These are phyloP conservation scores for Aureobasidium sp. DNA, from an alignment of 2,329 filamentous ascomycete species.

Conservation along the genomic window DNA sequence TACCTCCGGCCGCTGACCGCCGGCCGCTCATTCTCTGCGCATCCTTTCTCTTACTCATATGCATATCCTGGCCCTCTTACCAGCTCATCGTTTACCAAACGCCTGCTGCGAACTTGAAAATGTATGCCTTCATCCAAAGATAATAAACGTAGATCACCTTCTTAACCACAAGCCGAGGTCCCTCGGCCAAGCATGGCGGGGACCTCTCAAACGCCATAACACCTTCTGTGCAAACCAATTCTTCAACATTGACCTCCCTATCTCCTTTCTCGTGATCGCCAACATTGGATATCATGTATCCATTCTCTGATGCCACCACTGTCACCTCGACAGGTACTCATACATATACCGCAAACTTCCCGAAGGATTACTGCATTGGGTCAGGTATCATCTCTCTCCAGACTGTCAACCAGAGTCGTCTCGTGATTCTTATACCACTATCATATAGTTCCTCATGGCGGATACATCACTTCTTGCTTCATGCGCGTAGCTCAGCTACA, in stretches of 20 bases:
- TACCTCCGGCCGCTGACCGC: not conserved
- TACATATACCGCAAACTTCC: slow-evolving; percentile 49
- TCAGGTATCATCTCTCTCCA: slow-evolving; percentile 37
- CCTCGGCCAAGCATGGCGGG: not conserved
- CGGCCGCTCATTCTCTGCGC: not conserved
- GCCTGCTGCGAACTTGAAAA: no score
- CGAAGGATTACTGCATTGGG: slow-evolving; percentile 57
- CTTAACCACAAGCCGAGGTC: not conserved
- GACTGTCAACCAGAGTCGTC: not conserved
- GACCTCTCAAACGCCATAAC: not conserved
- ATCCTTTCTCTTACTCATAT: not conserved
- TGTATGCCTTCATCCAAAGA: not conserved
- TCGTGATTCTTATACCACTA: not conserved
- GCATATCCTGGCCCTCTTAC: not conserved
- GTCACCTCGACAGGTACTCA: slow-evolving; percentile 44
- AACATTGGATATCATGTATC: slow-evolving; percentile 20
- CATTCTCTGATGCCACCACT: slow-evolving; percentile 41
- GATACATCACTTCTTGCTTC: slow-evolving; percentile 57
- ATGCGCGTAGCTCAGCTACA: slow-evolving; percentile 51
- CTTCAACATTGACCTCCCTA: not conserved
- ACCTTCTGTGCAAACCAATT: not conserved
- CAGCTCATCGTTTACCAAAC: not conserved
- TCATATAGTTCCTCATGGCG: slow-evolving; percentile 57
- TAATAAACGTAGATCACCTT: not conserved
- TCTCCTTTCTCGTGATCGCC: not conserved